These are phyloP conservation scores for Chenopodium suecicum DNA, from an alignment of 148 eudicot species.

Conservation along the genomic window DNA sequence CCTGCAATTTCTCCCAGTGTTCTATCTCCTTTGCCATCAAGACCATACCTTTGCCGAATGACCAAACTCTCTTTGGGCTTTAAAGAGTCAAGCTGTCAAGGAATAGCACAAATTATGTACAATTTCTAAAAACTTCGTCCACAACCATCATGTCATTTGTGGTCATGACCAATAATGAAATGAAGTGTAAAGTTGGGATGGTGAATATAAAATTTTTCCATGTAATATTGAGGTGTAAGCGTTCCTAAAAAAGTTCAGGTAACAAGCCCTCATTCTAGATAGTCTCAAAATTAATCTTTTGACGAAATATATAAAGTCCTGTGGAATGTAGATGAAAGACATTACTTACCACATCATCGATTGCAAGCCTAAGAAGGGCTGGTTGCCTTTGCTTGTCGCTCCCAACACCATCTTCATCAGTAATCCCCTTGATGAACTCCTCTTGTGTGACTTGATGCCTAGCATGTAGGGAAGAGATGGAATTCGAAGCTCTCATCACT, in stretches of 20 bases:
- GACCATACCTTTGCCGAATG: constrained; percentile 93
- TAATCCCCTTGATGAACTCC: constrained; percentile 63
- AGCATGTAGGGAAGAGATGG: constrained; percentile 61
- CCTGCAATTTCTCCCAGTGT: constrained; percentile 91
- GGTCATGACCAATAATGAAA: neutral
- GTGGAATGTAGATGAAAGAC: neutral
- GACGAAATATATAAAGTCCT: neutral
- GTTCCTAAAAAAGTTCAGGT: no score
- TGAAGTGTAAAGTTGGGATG: neutral
- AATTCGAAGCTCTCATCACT: constrained; percentile 71
- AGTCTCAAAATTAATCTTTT: neutral
- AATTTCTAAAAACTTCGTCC: neutral
- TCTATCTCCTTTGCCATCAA: constrained; percentile 92
- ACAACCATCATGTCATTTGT: neutral
- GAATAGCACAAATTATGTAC: neutral
- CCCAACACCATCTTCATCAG: constrained; percentile 64
- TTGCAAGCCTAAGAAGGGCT: constrained; percentile 91
- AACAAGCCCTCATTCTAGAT: neutral
- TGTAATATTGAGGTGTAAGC: neutral
- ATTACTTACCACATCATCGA: constrained; percentile 86
- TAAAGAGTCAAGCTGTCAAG: constrained; percentile 84
- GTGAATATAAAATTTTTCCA: no score
- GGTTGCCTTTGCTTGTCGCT: constrained; percentile 72
- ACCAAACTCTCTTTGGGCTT: constrained; percentile 97
- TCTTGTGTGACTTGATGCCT: constrained; percentile 63